Evolutionary conservation across 768 basidiomycete genomes (phyloP).

Genomic region (Cytidiella melzeri): DNA sequence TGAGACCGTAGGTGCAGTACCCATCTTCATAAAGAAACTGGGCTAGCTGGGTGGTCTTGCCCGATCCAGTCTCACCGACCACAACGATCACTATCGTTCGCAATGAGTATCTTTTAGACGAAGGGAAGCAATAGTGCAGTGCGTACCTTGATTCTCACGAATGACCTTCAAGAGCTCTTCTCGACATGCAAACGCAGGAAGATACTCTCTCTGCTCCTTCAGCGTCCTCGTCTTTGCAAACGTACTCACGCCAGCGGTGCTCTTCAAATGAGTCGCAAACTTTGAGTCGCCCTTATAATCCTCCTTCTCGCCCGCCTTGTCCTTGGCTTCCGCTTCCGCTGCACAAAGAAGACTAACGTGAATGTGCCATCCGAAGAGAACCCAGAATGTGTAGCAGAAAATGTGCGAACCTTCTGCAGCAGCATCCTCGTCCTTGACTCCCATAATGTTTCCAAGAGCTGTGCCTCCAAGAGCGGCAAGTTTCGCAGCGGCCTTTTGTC

Average conservation of each 20-base stretch:
- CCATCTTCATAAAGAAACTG: constrained; percentile 98
- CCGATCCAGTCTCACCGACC: constrained; percentile 99
- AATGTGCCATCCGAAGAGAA: constrained; percentile 62
- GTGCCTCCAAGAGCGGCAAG: constrained; percentile 90
- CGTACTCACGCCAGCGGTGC: constrained; percentile 66
- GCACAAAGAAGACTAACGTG: constrained; percentile 53
- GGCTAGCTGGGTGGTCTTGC: constrained; percentile 94
- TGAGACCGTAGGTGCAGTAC: constrained; percentile 81
- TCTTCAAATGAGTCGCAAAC: constrained; percentile 91
- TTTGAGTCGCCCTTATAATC: constrained; percentile 93
- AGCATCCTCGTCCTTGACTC: constrained; percentile 91
- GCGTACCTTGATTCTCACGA: constrained; percentile 87
- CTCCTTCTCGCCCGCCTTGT: constrained; percentile 47
- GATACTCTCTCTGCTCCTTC: constrained; percentile 93
- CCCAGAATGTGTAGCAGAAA: constrained; percentile 13
- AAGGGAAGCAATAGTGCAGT: neutral
- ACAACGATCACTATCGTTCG: constrained; percentile 71
- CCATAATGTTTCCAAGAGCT: constrained; percentile 94
- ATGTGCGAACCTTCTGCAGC: constrained; percentile 77
- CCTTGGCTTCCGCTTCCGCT: constrained; percentile 45
- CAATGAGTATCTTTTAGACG: neutral
- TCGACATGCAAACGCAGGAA: constrained; percentile 95
- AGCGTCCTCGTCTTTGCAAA: constrained; percentile 80
- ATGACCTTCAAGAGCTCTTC: constrained; percentile 86
- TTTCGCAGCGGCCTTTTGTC: constrained; percentile 95